A percentile compares a stretch with the other conserved stretches of the same genome.
phyloP scores from a whole-genome alignment of 106 monocot species.

The Dioscorea dumetorum region DNA sequence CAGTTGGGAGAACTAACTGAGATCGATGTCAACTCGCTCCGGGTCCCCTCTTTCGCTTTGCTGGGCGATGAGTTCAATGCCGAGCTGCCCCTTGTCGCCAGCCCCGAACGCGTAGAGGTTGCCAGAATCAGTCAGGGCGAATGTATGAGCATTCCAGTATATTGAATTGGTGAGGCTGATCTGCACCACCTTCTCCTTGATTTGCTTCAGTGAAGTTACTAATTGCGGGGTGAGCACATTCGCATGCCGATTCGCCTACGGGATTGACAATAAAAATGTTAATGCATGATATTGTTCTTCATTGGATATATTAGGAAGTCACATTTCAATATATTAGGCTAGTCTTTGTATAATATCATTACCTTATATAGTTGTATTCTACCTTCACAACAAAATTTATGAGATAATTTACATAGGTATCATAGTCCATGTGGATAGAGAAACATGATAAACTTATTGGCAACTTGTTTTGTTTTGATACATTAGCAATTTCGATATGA shows the following conservation, averaged over 20 bases:
- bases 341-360: no score
- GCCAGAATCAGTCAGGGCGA: slow-evolving; percentile 85
- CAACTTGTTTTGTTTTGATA: no score
- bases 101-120: slow-evolving; percentile 88
- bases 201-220: slow-evolving; percentile 67
- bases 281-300: no score
- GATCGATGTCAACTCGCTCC: slow-evolving; percentile 75
- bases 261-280: not conserved
- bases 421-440: no score
- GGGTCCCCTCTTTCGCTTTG: slow-evolving; percentile 72
- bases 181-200: slow-evolving; percentile 80
- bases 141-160: slow-evolving; percentile 99
- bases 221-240: slow-evolving; percentile 75
- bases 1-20: slow-evolving; percentile 29
- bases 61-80: slow-evolving; percentile 50
- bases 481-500: no score
- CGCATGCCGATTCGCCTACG: slow-evolving; percentile 62
- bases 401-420: no score
- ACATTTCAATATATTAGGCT: no score
- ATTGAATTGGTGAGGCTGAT: slow-evolving; percentile 92
- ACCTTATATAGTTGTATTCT: no score
- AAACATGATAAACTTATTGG: no score
- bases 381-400: no score
- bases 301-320: no score
- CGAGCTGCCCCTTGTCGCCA: slow-evolving; percentile 96